Base-by-base conservation (phyloP, 371 early-diverging fungal species). In the Circinella umbellata region DNA sequence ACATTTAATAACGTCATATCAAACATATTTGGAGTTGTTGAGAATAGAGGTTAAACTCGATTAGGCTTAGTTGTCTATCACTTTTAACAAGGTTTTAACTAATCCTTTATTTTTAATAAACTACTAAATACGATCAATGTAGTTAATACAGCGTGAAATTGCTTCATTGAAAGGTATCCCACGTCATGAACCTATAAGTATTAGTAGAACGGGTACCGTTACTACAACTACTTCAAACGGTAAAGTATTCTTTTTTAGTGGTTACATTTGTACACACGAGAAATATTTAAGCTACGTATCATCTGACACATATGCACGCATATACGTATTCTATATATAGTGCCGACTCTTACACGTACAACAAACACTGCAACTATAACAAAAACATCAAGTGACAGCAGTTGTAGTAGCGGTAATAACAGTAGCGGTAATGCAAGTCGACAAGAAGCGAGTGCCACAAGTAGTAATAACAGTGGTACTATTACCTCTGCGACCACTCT, bases 71-170 rank as follows among this genome's bases (percentile, higher is more conserved):
- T 57, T 34, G 57, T n/a, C 20, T 34, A 57, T 57, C 57, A 57
- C 20, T 34, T 34, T 57, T 8, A 13, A 13, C 27, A 57, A 57
- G 4, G 57, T 57, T 57, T 34, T 17, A 0, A 57, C 20, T 10
- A 27, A 7, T 57, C 7, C 18, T 34, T 15, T 38, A 20, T 13
- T 27, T 8, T 47, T 17, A 2, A 39, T 34, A 61, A 36, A 64
- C 27, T 27, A 27, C 27, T 27, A 27, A 27, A 27, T 27, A 27
- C 27, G 27, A 27, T 27, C 27, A 27, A n/a, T 47, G 49, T 60
- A 69, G 72, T 42, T 69, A 17, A 63, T 78, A 34, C 78, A 78
- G 38, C 73, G 75, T 17, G 78, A 78, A 64, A 73, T 78, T 46
- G 75, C 78, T 0, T 69, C 69, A 18, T 27, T 64, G 0, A 78